Evolutionary conservation across 78 protist genomes (phyloP).

Genomic region (Dictyostelium intermedium): DNA sequence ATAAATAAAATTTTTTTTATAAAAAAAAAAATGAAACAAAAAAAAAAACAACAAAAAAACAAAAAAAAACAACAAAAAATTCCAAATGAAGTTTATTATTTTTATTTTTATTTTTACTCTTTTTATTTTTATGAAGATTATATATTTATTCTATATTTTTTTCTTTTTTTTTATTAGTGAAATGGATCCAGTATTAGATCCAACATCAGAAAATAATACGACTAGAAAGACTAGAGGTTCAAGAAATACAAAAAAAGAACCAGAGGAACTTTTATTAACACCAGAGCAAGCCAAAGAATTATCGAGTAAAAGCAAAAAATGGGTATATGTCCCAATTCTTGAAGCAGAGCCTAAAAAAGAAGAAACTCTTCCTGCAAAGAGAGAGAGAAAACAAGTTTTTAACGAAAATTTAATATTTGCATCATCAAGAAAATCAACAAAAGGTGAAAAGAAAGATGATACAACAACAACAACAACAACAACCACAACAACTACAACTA

Average conservation of each 20-base stretch:
- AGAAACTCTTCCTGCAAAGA: slow-evolving; percentile 39
- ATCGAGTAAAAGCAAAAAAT: slow-evolving; percentile 48
- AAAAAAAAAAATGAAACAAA: not conserved
- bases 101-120: no score
- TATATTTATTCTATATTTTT: not conserved
- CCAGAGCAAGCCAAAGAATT: slow-evolving; percentile 61
- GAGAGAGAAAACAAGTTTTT: slow-evolving; percentile 42
- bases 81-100: not conserved
- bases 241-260: not conserved
- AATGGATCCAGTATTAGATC: not conserved
- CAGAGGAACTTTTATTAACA: slow-evolving; percentile 42
- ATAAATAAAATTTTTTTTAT: not conserved
- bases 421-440: not conserved
- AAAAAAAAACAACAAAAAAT: not conserved
- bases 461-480: not conserved
- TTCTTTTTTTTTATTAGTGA: not conserved
- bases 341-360: slow-evolving; percentile 24
- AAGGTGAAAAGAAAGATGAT: slow-evolving; percentile 2
- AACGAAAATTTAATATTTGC: slow-evolving; percentile 30
- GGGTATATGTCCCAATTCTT: slow-evolving; percentile 54
- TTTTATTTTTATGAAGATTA: not conserved
- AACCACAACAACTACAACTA: not conserved
- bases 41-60: not conserved
- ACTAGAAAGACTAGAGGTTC: slow-evolving; percentile 2
- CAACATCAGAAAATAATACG: not conserved